Evolutionary conservation across 768 basidiomycete genomes (phyloP).

Genomic region (Cantharellus cinnabarinus): DNA sequence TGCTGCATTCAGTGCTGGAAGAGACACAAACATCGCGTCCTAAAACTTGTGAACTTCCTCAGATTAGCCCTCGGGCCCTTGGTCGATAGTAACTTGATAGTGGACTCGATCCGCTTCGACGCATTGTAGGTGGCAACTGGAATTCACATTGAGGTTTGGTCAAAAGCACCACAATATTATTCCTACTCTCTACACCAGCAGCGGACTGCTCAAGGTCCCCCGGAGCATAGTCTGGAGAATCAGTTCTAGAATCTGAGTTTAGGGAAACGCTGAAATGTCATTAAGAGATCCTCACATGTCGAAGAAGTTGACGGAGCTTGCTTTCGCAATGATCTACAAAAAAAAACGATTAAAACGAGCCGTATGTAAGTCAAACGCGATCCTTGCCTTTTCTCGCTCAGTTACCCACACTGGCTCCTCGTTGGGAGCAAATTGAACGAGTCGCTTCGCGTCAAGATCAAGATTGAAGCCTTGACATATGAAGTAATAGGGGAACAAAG

Average conservation of each 20-base stretch:
- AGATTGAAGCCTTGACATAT: slow-evolving; percentile 33
- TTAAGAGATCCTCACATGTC: slow-evolving; percentile 30
- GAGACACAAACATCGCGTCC: slow-evolving; percentile 40
- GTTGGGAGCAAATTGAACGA: slow-evolving; percentile 52
- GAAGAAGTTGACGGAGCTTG: slow-evolving; percentile 63
- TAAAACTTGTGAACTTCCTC: slow-evolving; percentile 45
- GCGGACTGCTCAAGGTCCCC: neutral
- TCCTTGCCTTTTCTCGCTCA: slow-evolving; percentile 64
- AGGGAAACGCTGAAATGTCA: neutral
- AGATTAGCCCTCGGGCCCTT: slow-evolving; percentile 45
- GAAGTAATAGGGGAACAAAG: neutral
- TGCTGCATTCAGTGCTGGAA: neutral
- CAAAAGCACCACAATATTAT: too few species aligned
- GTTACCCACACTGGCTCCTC: slow-evolving; percentile 59
- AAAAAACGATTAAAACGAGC: neutral
- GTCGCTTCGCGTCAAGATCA: slow-evolving; percentile 48
- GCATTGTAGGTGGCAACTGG: slow-evolving; percentile 13
- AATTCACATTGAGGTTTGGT: neutral
- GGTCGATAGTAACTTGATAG: slow-evolving; percentile 46
- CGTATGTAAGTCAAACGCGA: neutral
- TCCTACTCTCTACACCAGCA: too few species aligned
- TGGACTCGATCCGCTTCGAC: slow-evolving; percentile 33
- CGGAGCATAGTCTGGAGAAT: slow-evolving; percentile 33
- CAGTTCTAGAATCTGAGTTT: slow-evolving; percentile 31
- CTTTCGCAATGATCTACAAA: slow-evolving; percentile 55